phyloP scores from a whole-genome alignment of 805 yeast species.

The Kazachstania psychrophila region DNA sequence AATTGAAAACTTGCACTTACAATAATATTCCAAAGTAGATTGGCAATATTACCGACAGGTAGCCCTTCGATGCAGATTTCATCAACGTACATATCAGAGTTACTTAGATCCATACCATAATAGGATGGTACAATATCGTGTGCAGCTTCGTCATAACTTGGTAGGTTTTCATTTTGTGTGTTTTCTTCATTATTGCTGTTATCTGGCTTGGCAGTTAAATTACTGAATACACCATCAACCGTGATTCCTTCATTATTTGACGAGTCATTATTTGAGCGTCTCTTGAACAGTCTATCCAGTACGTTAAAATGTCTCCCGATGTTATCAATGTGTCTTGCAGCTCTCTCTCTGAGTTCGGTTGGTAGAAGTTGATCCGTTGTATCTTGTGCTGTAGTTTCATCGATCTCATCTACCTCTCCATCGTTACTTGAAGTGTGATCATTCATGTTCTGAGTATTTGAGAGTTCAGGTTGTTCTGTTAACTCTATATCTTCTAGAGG shows the following conservation, averaged over 20 bases:
- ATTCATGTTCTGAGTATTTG: no score
- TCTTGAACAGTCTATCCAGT: constrained; percentile 31
- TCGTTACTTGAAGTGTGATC: not conserved
- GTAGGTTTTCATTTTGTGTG: constrained; percentile 49
- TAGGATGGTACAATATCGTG: constrained; percentile 92
- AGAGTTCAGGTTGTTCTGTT: no score
- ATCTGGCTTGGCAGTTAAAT: constrained; percentile 84
- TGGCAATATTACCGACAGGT: constrained; percentile 89
- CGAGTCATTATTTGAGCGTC: constrained; percentile 9
- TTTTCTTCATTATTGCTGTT: constrained; percentile 22
- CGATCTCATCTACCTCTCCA: constrained; percentile 3
- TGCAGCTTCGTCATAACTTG: constrained; percentile 91
- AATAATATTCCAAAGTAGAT: constrained; percentile 80
- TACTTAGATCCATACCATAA: constrained; percentile 83
- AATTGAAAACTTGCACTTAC: constrained; percentile 90
- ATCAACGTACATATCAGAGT: constrained; percentile 50
- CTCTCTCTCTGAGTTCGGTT: constrained; percentile 12
- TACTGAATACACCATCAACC: constrained; percentile 86
- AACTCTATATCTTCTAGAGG: not conserved
- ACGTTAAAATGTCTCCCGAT: constrained; percentile 34
- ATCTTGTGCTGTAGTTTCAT: constrained; percentile 1
- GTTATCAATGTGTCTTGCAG: constrained; percentile 16
- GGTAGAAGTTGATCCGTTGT: constrained; percentile 9
- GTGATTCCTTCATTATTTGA: constrained; percentile 11
- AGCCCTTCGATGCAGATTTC: constrained; percentile 91